phyloP scores from a whole-genome alignment of 306 rosid genomes.

The Fragaria nilgerrensis region DNA sequence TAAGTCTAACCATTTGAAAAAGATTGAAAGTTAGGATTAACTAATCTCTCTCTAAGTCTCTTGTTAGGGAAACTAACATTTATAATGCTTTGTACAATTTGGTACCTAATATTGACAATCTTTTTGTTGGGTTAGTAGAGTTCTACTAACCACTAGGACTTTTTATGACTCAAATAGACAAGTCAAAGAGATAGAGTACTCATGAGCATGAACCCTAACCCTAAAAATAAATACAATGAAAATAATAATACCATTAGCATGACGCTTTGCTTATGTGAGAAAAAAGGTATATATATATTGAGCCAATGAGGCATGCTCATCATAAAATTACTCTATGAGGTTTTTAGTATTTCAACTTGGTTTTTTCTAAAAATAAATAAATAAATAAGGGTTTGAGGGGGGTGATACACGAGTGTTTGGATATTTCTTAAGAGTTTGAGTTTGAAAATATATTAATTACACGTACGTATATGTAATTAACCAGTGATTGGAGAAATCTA shows the following conservation, averaged over 20 bases:
- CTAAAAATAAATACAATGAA: background rate
- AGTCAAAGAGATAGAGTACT: conserved; percentile 26
- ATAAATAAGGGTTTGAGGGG: background rate
- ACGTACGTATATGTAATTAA: background rate
- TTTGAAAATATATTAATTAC: background rate
- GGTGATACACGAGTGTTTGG: conserved; percentile 24
- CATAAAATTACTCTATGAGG: background rate
- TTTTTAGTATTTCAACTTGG: background rate
- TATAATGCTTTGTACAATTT: conserved; percentile 40
- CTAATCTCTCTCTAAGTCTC: conserved; percentile 35
- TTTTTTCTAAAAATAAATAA: background rate
- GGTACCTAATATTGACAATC: conserved; percentile 64
- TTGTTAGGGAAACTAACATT: conserved; percentile 68
- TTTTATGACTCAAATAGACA: conserved; percentile 38
- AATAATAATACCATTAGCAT: conserved; percentile 39
- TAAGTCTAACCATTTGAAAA: conserved; percentile 41
- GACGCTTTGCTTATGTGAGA: conserved; percentile 47
- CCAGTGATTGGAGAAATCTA: background rate
- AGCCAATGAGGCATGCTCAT: conserved; percentile 12
- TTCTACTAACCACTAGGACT: conserved; percentile 67
- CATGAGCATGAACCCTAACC: background rate
- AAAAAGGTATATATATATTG: background rate
- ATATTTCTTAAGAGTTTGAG: conserved; percentile 33
- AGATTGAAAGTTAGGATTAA: conserved; percentile 24
- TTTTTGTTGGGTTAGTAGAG: conserved; percentile 56